Evolutionary conservation across 768 basidiomycete species (phyloP), one percentile per base, ranked within the genome.

Genomic region (Leucocoprinus birnbaumii): DNA sequence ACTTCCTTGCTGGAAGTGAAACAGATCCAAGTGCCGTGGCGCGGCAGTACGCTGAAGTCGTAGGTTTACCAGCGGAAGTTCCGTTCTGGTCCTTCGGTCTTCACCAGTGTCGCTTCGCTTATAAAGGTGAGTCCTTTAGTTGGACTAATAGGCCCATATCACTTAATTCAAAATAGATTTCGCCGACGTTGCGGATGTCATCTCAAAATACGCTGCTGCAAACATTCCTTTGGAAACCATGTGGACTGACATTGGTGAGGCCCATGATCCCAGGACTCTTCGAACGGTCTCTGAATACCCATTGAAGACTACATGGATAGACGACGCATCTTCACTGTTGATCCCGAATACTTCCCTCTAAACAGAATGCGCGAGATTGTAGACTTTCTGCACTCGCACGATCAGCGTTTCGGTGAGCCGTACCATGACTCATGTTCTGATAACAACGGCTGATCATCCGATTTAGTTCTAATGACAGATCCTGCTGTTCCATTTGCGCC

Each of bases 1-100:
- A 89, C 73, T 89, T 93, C 71, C 70, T 91, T 49, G 80, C 85
- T 26, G 88, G 88, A 4, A 85, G 82, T 62, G 71, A 76, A 60
- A 75, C 68, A 6, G 76, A 84, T 62, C 86, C 86, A 3, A 73
- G 68, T 2, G 79, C 78, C 41, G 80, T 85, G 0, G 79, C 84
- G 3, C 72, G 76, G 56, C 89, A 92, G 69, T 91, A 91, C 66
- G 80, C 86, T 9, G 74, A 86, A 58, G 63, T 89, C 25, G 80
- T 79, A 0, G 89, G 88, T 2, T 67, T 68, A 1, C 86, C 89
- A 7, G 86, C 86, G 3, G 83, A 88, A 65, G 80, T 88, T 2
- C 87, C 88, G 0, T 87, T 86, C 62, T 91, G 89, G 88, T 75
- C 79, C 0, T 80, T 88, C 59, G 86, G 87, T 0, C 65, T 88